phyloP scores from a whole-genome alignment of 202 grass and related monocot genomes.

The Tripidium arundinaceum region DNA sequence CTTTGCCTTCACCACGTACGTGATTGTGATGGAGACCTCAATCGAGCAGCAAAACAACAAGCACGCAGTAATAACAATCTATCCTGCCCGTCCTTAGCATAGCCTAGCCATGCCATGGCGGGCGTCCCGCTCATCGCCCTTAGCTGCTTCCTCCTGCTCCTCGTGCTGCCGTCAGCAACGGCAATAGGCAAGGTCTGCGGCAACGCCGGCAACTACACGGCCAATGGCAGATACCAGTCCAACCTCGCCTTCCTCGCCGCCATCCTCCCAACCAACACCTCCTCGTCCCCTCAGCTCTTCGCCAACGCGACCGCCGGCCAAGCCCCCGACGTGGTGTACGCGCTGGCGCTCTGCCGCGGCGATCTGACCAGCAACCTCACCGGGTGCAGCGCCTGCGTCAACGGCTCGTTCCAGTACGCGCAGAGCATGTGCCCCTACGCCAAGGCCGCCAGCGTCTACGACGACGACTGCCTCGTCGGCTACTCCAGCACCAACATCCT shows the following conservation, averaged over 20 bases:
- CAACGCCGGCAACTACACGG: conserved; percentile 39
- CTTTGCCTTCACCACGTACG: not conserved
- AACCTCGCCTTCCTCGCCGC: conserved; percentile 50
- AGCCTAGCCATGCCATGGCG: not conserved
- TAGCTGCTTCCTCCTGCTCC: not conserved
- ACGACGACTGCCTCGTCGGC: conserved; percentile 31
- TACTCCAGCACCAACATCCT: not conserved
- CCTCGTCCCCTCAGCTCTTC: conserved; percentile 35
- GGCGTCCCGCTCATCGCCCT: not conserved
- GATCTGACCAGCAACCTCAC: conserved; percentile 32
- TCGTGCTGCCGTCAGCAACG: not conserved
- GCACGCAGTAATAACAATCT: not conserved
- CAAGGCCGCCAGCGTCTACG: conserved; percentile 30
- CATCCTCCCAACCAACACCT: conserved; percentile 26
- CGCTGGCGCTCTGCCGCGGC: conserved; percentile 37
- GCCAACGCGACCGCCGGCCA: conserved; percentile 24
- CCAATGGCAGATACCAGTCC: conserved; percentile 44
- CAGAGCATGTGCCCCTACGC: conserved; percentile 21
- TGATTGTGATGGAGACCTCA: not conserved
- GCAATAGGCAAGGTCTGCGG: not conserved
- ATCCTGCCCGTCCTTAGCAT: not conserved
- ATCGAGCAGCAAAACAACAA: not conserved
- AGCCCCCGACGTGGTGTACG: not conserved
- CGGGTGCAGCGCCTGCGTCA: not conserved
- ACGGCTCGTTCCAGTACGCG: not conserved